Base-by-base conservation (phyloP, 2,329 filamentous ascomycete genomes). In the Trichoderma lentiforme region DNA sequence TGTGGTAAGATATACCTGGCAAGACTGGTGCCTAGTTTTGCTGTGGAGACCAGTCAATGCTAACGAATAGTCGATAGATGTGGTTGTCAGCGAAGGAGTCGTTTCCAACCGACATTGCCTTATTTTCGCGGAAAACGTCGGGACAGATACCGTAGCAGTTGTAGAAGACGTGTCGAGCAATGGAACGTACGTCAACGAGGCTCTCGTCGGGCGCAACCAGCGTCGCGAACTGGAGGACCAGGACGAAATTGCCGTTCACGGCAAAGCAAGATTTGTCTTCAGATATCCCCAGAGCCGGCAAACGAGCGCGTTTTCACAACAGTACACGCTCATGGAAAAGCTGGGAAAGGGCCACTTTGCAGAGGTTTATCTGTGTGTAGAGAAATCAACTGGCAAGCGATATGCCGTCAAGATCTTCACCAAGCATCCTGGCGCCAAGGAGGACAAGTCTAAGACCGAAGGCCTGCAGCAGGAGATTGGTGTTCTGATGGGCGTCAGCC, bases 381-480 rank as follows among this genome's bases (percentile, higher is more conserved):
- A 99, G 81, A 95, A 95, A 79, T 87, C 89, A 21, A 92, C 91
- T 0, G 97, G 96, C 8, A 88, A 90, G 76, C 89, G 92, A 70
- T 98, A 91, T 80, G 96, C 96, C 4, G 96, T 97, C 78, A 99
- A 99, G 84, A 91, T 96, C 72, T 98, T 99, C 79, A 94, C 94
- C 77, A 96, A 94, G 82, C 90, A 92, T 6, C 87, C 91, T 3
- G 93, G 92, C n/a, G 15, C 39, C 39, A 87, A 91, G 72, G 94
- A 95, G 53, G 94, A 98, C 75, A 90, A 89, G 74, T 92, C 93
- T 21, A 95, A 95, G 81, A 90, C 91, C 6, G 94, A 97, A 73
- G 92, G 93, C 3, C 83, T 98, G 60, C 94, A 98, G 79, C 95
- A 98, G 80, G 97, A 99, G 81, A 97, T 99, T 79, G 95, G 93